phyloP scores from a whole-genome alignment of 2,329 filamentous ascomycete species.

The Neopestalotiopsis rosae region DNA sequence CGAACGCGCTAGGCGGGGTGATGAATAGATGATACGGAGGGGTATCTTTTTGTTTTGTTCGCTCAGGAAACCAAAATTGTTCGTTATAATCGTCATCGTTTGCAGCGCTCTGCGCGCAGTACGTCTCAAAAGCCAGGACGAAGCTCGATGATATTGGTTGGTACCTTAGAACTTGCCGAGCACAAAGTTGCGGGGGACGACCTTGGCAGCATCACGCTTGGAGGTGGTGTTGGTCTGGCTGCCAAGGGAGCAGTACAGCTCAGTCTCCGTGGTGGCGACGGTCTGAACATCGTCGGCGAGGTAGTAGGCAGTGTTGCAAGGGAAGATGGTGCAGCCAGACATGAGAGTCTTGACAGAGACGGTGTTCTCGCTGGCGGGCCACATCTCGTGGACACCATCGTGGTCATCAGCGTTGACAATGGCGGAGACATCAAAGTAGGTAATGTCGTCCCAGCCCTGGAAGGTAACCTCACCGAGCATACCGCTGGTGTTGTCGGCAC shows the following conservation, averaged over 20 bases:
- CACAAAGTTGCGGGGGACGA: conserved; percentile 39
- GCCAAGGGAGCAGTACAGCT: conserved; percentile 59
- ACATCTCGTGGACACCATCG: conserved; percentile 60
- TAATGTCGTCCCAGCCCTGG: conserved; percentile 51
- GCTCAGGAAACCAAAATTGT: conserved; percentile 27
- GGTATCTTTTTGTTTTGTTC: conserved; percentile 27
- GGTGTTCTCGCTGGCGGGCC: conserved; percentile 41
- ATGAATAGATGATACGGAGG: conserved; percentile 14
- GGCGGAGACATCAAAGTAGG: conserved; percentile 64
- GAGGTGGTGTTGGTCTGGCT: conserved; percentile 29
- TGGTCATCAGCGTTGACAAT: conserved; percentile 58
- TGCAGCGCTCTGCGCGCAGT: conserved; percentile 34
- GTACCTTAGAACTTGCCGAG: conserved; percentile 37
- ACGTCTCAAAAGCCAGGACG: conserved; percentile 20
- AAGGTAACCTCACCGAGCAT: conserved; percentile 60
- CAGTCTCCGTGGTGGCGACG: conserved; percentile 51
- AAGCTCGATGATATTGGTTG: conserved; percentile 16
- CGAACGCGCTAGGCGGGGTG: conserved; percentile 15
- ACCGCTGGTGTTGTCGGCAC: conserved; percentile 46
- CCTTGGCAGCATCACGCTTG: conserved; percentile 28
- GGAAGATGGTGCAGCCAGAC: conserved; percentile 58
- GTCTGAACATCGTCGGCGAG: conserved; percentile 60
- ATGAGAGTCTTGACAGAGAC: conserved; percentile 36
- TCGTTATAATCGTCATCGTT: conserved; percentile 31
- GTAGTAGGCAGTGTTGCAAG: conserved; percentile 61